Conservation (phyloP, 75 land plant species). For the Pseudotsuga menziesii region DNA sequence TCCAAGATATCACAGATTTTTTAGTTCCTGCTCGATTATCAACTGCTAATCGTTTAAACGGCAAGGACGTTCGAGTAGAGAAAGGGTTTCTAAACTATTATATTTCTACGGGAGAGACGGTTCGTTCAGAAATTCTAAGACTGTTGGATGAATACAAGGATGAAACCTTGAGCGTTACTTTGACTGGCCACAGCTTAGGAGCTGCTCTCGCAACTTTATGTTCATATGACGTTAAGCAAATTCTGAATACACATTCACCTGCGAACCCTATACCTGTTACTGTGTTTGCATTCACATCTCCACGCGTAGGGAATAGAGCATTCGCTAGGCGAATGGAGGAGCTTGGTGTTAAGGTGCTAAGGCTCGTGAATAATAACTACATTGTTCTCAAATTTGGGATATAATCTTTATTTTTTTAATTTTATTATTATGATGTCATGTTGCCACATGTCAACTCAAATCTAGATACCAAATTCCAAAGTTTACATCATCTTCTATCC, state of each 20-base stretch:
- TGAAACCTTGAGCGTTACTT: conserved; percentile 56
- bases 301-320: conserved; percentile 59
- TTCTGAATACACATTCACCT: conserved; percentile 19
- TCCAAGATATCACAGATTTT: not conserved
- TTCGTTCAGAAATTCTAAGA: conserved; percentile 29
- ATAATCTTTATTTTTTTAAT: too few relatives aligned
- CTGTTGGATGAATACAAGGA: conserved; percentile 26
- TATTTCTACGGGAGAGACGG: not conserved
- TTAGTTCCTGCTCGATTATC: not conserved
- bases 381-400: conserved; percentile 55
- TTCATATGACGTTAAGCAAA: conserved; percentile 62
- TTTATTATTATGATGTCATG: too few relatives aligned
- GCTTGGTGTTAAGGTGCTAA: conserved; percentile 57
- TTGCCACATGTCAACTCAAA: too few relatives aligned
- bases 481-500: too few relatives aligned
- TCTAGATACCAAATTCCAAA: too few relatives aligned
- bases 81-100: not conserved
- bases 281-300: conserved; percentile 60
- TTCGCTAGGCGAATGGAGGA: conserved; percentile 51
- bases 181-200: conserved; percentile 74
- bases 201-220: conserved; percentile 54
- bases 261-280: conserved; percentile 38
- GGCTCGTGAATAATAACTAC: conserved; percentile 64
- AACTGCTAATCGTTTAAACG: not conserved
- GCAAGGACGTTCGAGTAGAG: not conserved